phyloP scores from a whole-genome alignment of 352 stramenopile genomes.

The Aphanomyces euteiches region DNA sequence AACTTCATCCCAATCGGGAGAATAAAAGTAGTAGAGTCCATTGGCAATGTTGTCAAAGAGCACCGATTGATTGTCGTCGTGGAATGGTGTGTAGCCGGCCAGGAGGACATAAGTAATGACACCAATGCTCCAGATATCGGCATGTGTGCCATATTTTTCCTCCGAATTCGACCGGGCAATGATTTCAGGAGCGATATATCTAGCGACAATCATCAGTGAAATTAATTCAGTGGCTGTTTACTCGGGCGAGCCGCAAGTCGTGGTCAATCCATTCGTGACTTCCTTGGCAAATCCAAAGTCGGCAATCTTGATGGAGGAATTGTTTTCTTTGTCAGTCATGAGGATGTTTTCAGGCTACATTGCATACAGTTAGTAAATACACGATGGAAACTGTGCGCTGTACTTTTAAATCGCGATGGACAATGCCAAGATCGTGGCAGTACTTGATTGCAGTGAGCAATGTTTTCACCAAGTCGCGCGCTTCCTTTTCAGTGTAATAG shows the following conservation, averaged over 20 bases:
- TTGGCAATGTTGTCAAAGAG: conserved; percentile 89
- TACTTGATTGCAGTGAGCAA: conserved; percentile 79
- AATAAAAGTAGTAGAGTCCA: conserved; percentile 83
- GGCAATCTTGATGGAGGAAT: conserved; percentile 87
- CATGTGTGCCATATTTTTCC: conserved; percentile 69
- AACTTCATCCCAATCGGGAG: conserved; percentile 87
- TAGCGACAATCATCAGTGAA: conserved; percentile 2
- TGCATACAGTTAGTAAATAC: conserved; percentile 4
- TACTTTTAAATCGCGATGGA: conserved; percentile 70
- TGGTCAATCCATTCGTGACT: conserved; percentile 55
- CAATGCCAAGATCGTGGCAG: conserved; percentile 82
- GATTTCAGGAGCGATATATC: conserved; percentile 84
- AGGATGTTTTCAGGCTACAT: conserved; percentile 84
- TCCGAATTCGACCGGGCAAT: conserved; percentile 47
- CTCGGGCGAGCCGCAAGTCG: conserved; percentile 68
- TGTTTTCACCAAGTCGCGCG: conserved; percentile 76
- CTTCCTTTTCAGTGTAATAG: conserved; percentile 87
- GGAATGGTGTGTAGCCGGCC: conserved; percentile 76
- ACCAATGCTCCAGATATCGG: conserved; percentile 86
- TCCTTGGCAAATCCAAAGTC: conserved; percentile 93
- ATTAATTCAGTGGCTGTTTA: conserved; percentile 38
- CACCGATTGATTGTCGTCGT: conserved; percentile 92
- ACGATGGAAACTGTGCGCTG: background rate
- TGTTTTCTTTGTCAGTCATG: conserved; percentile 71
- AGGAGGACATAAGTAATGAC: conserved; percentile 90